These are phyloP conservation scores for Amanita polypyramis DNA, from an alignment of 768 basidiomycete genomes.

Conservation along the genomic window DNA sequence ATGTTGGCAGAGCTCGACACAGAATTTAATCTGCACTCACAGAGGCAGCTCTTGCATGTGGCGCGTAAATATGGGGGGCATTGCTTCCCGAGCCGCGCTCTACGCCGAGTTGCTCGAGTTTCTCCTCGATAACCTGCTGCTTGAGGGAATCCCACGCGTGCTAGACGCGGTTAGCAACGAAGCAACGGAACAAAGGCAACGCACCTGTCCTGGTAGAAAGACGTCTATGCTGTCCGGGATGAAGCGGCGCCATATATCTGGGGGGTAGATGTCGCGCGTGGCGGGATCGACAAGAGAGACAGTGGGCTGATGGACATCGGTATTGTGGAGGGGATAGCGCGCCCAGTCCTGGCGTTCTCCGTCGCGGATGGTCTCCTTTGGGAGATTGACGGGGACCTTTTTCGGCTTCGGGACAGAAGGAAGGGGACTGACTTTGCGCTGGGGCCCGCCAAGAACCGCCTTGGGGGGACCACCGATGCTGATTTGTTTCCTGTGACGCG, in stretches of 20 bases:
- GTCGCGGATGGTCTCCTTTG: constrained; percentile 52
- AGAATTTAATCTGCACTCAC: constrained; percentile 35
- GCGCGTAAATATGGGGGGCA: constrained; percentile 54
- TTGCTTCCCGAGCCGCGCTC: constrained; percentile 51
- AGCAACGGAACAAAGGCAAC: constrained; percentile 12
- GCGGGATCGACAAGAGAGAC: constrained; percentile 20
- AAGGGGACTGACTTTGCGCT: constrained; percentile 65
- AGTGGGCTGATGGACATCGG: constrained; percentile 14
- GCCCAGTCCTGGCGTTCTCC: constrained; percentile 47
- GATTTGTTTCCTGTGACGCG: constrained; percentile 55
- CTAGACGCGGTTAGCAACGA: constrained; percentile 24
- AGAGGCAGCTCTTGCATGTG: constrained; percentile 77
- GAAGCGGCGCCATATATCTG: constrained; percentile 46
- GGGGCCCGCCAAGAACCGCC: constrained; percentile 71
- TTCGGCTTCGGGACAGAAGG: constrained; percentile 49
- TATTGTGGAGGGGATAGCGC: constrained; percentile 37
- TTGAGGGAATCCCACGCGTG: constrained; percentile 66
- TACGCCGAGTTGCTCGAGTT: constrained; percentile 70
- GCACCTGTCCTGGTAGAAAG: constrained; percentile 73
- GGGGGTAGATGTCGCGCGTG: constrained; percentile 51
- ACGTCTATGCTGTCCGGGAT: constrained; percentile 69
- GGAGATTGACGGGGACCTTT: constrained; percentile 63
- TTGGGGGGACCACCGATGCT: constrained; percentile 86
- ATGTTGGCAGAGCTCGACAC: constrained; percentile 13
- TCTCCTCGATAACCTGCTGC: constrained; percentile 67